phyloP scores from a whole-genome alignment of 1,284 basidiomycete genomes.

The Mixia osmundae region DNA sequence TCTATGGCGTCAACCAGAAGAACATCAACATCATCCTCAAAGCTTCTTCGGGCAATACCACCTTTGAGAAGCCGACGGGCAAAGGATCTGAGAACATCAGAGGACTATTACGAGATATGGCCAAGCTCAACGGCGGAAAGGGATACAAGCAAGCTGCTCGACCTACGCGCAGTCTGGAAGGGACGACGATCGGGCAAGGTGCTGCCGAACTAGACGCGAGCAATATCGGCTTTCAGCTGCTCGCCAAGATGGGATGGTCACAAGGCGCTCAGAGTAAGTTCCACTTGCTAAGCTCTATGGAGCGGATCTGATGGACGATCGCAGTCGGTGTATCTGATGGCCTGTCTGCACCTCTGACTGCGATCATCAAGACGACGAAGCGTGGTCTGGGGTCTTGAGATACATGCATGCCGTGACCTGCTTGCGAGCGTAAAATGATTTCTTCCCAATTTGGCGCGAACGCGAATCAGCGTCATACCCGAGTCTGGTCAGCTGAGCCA shows the following conservation, averaged over 20 bases:
- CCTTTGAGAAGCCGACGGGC: neutral
- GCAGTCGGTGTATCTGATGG: conserved; percentile 6
- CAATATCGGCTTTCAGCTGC: conserved; percentile 49
- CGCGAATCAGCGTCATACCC: too few species aligned
- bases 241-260: conserved; percentile 38
- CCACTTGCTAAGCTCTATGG: too few species aligned
- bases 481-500: too few species aligned
- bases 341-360: conserved; percentile 3
- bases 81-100: neutral
- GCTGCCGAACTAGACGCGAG: conserved; percentile 45
- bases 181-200: conserved; percentile 45
- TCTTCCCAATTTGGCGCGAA: too few species aligned
- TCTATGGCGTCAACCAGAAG: conserved; percentile 28
- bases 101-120: neutral
- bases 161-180: conserved; percentile 35
- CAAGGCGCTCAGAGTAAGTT: conserved; percentile 7
- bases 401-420: too few species aligned
- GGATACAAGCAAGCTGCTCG: neutral
- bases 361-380: conserved; percentile 8
- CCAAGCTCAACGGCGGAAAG: neutral
- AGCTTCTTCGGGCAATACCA: conserved; percentile 1
- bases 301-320: too few species aligned
- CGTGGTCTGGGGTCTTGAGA: conserved; percentile 1
- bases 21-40: conserved; percentile 34
- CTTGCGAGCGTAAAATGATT: too few species aligned